Base-by-base conservation (phyloP, 768 basidiomycete species). In the Pseudohyphozyma bogoriensis region DNA sequence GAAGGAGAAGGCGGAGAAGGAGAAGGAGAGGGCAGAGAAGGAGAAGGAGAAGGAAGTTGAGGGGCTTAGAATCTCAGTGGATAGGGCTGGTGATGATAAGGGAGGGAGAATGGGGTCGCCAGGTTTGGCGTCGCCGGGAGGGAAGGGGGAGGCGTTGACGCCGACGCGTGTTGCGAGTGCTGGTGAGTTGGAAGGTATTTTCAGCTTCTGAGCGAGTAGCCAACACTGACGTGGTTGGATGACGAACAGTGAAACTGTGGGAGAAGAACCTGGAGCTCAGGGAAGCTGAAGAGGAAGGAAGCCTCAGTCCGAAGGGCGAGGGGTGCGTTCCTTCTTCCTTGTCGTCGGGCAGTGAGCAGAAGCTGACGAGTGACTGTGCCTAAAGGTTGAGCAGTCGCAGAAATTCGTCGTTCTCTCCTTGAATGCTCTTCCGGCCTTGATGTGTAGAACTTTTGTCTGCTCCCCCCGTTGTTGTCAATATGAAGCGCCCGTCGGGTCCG, bases 71-170 rank as follows among this genome's bases (percentile, higher is more conserved):
- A n/a, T n/a, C n/a, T n/a, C n/a, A n/a, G n/a, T n/a, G n/a, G n/a
- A n/a, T n/a, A n/a, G n/a, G n/a, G n/a, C n/a, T n/a, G n/a, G n/a
- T n/a, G n/a, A n/a, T n/a, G n/a, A n/a, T n/a, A n/a, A n/a, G n/a
- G n/a, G n/a, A n/a, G n/a, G n/a, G 79, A 84, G 85, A 62, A 81
- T 81, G 8, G 81, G 80, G 28, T 75, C 80, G 63, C 84, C 82
- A 2, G 83, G 83, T 24, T 78, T 79, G 56, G 80, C 81, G 54
- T 74, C 84, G 32, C 82, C 83, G 22, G 60, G 75, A 7, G 80
- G 78, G 1, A 71, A 78, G n/a, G 75, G 76, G 35, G 77, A 81
- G 72, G 71, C 69, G 49, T 73, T 84, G 13, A 72, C 69, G 26
- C 80, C 76, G 65, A 69, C 68, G 36, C 82, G 84, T 73, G 76